A percentile compares a stretch with the other conserved stretches of the same genome.
phyloP scores from a whole-genome alignment of 2,329 filamentous ascomycete genomes.

The Aspergillus latus region DNA sequence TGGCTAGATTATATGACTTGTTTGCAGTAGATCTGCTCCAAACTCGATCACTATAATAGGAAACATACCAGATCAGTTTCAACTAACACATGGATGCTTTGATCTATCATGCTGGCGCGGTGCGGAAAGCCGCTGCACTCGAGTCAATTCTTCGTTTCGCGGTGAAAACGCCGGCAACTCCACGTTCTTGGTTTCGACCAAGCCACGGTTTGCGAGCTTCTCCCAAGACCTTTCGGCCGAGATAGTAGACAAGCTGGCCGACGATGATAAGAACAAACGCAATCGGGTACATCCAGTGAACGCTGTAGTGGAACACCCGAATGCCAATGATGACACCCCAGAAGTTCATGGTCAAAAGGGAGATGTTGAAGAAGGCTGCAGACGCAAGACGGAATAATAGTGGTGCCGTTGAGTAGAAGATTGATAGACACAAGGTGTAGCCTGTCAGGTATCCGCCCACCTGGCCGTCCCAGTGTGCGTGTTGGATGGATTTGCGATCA shows the following conservation, averaged over 20 bases:
- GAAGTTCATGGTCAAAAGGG: constrained; percentile 89
- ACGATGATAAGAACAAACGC: constrained; percentile 91
- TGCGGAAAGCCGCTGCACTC: constrained; percentile 3
- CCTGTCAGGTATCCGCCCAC: constrained; percentile 83
- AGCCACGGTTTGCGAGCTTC: constrained; percentile 61
- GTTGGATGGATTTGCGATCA: constrained; percentile 70
- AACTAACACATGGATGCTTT: no score
- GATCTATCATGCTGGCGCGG: neutral
- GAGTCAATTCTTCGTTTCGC: constrained; percentile 70
- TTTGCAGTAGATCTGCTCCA: no score
- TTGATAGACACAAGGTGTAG: constrained; percentile 76
- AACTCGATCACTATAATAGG: no score
- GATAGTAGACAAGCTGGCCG: constrained; percentile 83
- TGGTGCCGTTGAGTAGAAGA: constrained; percentile 88
- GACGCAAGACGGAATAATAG: constrained; percentile 84
- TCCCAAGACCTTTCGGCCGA: constrained; percentile 76
- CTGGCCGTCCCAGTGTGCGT: constrained; percentile 63
- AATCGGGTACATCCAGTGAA: constrained; percentile 92
- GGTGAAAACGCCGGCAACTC: constrained; percentile 77
- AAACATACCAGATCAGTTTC: no score
- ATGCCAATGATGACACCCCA: constrained; percentile 95
- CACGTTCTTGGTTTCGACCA: constrained; percentile 78
- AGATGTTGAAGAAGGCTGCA: constrained; percentile 96
- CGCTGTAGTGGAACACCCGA: constrained; percentile 72
- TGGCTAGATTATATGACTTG: no score